These are phyloP conservation scores for Xylaria curta DNA, from an alignment of 495 filamentous ascomycete genomes.

Conservation along the genomic window DNA sequence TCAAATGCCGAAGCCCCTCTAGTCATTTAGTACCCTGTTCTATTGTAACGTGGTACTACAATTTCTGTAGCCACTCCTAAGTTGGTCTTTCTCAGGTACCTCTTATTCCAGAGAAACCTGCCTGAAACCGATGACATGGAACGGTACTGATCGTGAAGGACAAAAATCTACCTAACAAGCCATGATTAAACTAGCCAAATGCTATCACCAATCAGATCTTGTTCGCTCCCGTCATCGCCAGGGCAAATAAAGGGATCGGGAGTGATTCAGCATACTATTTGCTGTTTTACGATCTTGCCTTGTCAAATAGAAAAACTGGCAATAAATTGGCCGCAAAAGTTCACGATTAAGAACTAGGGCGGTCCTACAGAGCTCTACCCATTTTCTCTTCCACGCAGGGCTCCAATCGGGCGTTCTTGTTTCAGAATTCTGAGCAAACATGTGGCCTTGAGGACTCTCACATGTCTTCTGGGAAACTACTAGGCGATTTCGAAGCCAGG, in stretches of 20 bases:
- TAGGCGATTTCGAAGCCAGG: conserved; percentile 2
- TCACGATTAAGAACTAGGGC: conserved; percentile 1
- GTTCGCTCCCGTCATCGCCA: conserved; percentile 3
- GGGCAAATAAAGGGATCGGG: not conserved
- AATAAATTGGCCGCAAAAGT: not conserved
- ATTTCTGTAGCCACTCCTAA: conserved; percentile 20
- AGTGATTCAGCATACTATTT: conserved; percentile 11
- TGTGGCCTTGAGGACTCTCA: not conserved
- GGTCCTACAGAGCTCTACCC: conserved; percentile 3
- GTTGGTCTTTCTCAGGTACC: not conserved
- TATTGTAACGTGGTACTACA: conserved; percentile 30
- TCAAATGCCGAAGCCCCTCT: conserved; percentile 30
- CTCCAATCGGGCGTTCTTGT: conserved; percentile 8
- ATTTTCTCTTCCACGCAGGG: not conserved
- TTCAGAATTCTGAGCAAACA: conserved; percentile 20
- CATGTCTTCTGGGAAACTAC: conserved; percentile 2
- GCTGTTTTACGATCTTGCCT: conserved; percentile 11
- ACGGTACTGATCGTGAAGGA: conserved; percentile 17
- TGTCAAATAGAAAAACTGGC: not conserved
- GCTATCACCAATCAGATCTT: conserved; percentile 19
- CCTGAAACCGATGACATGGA: not conserved
- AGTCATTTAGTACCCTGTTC: conserved; percentile 22
- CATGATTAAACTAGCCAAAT: not conserved
- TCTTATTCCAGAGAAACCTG: not conserved
- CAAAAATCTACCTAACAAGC: conserved; percentile 15